These are phyloP conservation scores for Tothia fuscella DNA, from an alignment of 2,329 filamentous ascomycete genomes.

Conservation along the genomic window DNA sequence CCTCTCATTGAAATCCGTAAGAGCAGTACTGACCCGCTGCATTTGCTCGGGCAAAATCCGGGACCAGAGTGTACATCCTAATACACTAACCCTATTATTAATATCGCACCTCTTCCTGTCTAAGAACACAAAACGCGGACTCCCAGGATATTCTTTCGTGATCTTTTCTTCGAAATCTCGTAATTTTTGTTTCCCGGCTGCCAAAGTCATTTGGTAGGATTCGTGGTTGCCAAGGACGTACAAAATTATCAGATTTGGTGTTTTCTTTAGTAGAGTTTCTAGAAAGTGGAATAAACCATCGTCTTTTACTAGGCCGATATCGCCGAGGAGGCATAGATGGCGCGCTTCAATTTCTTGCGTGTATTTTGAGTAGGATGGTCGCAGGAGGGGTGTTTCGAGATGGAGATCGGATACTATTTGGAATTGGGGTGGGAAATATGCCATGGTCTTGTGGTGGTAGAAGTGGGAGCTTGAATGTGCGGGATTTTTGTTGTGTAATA, in stretches of 20 bases:
- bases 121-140: constrained; percentile 15
- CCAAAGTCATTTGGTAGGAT: neutral
- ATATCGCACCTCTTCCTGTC: constrained; percentile 14
- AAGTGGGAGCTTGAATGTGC: too few species aligned
- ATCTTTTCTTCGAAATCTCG: constrained; percentile 13
- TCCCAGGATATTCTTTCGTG: constrained; percentile 1
- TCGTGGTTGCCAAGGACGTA: constrained; percentile 11
- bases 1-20: constrained; percentile 16
- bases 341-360: neutral
- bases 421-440: constrained; percentile 16
- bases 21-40: constrained; percentile 1
- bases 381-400: constrained; percentile 14
- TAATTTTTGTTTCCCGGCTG: constrained; percentile 7
- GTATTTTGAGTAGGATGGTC: constrained; percentile 4
- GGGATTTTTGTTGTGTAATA: too few species aligned
- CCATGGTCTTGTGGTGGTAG: too few species aligned
- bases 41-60: constrained; percentile 9
- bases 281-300: constrained; percentile 18
- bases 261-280: constrained; percentile 18
- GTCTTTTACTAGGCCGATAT: constrained; percentile 4
- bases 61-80: constrained; percentile 17
- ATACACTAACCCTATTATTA: constrained; percentile 12
- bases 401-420: constrained; percentile 24
- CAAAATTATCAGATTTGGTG: constrained; percentile 14
- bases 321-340: constrained; percentile 9